phyloP scores from a whole-genome alignment of 2,329 filamentous ascomycete genomes.

The Escovopsis sp. region DNA sequence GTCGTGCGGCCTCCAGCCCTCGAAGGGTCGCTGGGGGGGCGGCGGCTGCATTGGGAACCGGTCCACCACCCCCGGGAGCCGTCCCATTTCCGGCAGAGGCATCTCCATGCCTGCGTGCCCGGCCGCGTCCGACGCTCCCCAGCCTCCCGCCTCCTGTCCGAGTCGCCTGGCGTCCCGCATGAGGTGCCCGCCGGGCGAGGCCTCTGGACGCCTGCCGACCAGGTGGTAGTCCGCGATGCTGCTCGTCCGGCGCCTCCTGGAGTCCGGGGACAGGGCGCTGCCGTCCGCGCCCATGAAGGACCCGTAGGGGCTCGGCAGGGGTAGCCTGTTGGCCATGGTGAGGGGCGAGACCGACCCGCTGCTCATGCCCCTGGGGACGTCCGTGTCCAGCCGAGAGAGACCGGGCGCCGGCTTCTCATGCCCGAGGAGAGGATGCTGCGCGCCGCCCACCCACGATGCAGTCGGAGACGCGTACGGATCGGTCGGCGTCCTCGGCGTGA shows the following conservation, averaged over 20 bases:
- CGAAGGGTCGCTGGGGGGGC: slow-evolving; percentile 27
- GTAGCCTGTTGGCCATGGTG: slow-evolving; percentile 8
- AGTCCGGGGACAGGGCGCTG: slow-evolving; percentile 31
- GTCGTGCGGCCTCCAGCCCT: slow-evolving; percentile 16
- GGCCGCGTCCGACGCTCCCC: slow-evolving; percentile 4
- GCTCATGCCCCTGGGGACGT: slow-evolving; percentile 14
- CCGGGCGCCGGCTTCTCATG: slow-evolving; percentile 7
- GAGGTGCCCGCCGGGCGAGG: no score
- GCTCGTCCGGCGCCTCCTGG: slow-evolving; percentile 49
- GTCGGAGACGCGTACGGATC: slow-evolving; percentile 28
- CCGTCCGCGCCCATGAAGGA: slow-evolving; percentile 19
- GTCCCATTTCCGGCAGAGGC: slow-evolving; percentile 16
- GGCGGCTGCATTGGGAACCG: slow-evolving; percentile 39
- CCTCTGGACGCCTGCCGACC: slow-evolving; percentile 5
- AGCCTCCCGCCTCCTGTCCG: no score
- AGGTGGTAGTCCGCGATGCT: slow-evolving; percentile 21
- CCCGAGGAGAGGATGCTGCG: slow-evolving; percentile 9
- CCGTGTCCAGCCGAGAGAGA: slow-evolving; percentile 11
- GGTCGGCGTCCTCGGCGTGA: slow-evolving; percentile 44
- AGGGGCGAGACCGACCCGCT: slow-evolving; percentile 11
- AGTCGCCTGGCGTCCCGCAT: no score
- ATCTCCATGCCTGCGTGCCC: no score
- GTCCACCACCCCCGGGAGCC: slow-evolving; percentile 18
- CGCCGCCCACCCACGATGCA: slow-evolving; percentile 7
- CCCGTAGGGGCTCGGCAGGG: slow-evolving; percentile 11